These are phyloP conservation scores for Kodamaea anthophila DNA, from an alignment of 1,139 yeast genomes.

Conservation along the genomic window DNA sequence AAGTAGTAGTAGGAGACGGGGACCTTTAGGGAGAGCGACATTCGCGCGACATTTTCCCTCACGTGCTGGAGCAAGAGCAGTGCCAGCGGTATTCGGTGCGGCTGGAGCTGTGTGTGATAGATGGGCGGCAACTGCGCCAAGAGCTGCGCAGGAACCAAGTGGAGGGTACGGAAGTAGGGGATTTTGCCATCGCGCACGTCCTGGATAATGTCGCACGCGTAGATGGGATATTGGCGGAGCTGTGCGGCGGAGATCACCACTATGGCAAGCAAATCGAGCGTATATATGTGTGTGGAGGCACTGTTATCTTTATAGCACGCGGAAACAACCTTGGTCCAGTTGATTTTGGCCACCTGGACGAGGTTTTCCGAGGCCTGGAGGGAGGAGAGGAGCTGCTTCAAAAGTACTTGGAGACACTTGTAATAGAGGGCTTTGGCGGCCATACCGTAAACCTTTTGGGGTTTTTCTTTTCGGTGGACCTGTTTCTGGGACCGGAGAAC, in stretches of 20 bases:
- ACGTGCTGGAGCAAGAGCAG: constrained; percentile 21
- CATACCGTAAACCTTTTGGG: constrained; percentile 39
- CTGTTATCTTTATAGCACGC: constrained; percentile 23
- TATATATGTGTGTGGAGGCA: constrained; percentile 3
- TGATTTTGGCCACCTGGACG: constrained; percentile 10
- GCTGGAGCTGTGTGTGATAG: constrained; percentile 23
- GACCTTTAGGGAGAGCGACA: constrained; percentile 8
- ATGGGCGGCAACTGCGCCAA: constrained; percentile 20
- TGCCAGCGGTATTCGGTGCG: constrained; percentile 22
- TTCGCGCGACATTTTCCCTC: constrained; percentile 7
- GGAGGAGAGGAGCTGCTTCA: constrained; percentile 42
- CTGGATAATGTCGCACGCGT: constrained; percentile 27
- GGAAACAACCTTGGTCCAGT: constrained; percentile 30
- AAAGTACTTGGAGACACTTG: constrained; percentile 49
- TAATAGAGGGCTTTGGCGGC: constrained; percentile 44
- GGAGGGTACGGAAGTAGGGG: constrained; percentile 33
- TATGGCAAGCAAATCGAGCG: constrained; percentile 28
- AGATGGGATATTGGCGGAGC: constrained; percentile 32
- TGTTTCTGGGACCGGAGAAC: constrained; percentile 8
- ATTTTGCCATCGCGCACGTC: constrained; percentile 27
- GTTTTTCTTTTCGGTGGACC: constrained; percentile 5
- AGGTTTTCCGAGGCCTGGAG: background rate
- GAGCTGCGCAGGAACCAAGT: constrained; percentile 21
- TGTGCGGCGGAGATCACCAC: constrained; percentile 34
- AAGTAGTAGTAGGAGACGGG: constrained; percentile 30